A percentile compares a stretch with the other conserved stretches of the same genome.
These are phyloP conservation scores for Przewalskia tangutica DNA, from an alignment of 257 asterid species.

Conservation along the genomic window DNA sequence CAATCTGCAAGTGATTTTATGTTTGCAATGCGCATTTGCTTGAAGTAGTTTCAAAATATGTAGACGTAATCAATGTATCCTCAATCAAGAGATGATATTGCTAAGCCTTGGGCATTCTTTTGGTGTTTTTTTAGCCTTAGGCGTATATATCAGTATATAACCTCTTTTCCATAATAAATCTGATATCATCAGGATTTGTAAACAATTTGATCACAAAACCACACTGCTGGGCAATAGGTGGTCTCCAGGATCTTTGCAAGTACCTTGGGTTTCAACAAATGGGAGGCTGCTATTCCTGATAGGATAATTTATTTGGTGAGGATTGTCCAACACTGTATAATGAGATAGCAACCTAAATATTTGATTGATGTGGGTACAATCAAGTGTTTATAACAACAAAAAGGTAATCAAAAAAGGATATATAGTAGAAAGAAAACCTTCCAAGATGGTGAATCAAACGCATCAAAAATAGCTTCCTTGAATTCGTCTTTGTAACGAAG, in stretches of 20 bases:
- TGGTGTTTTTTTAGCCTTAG: background rate
- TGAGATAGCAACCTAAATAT: background rate
- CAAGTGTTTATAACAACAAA: background rate
- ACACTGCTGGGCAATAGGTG: background rate
- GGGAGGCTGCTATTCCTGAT: background rate
- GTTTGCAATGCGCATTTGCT: background rate
- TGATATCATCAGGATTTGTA: background rate
- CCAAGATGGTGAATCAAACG: conserved; percentile 96
- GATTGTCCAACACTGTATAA: conserved; percentile 1
- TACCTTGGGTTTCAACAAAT: background rate
- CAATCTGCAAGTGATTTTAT: background rate
- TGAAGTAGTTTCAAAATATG: background rate
- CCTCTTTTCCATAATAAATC: background rate
- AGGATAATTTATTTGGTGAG: background rate
- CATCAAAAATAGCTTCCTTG: conserved; percentile 72
- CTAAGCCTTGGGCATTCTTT: background rate
- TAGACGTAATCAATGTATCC: background rate
- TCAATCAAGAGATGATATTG: background rate
- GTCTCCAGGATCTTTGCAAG: background rate
- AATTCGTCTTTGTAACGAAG: conserved; percentile 62
- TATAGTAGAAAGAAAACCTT: conserved; percentile 50
- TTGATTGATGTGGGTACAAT: background rate
- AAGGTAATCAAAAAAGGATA: background rate
- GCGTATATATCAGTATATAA: background rate
- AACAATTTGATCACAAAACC: background rate